Percentiles rank a stretch among this genome's conserved stretches.
Evolutionary conservation across 495 filamentous ascomycete species (phyloP).

Genomic region (Penicillium lividum): DNA sequence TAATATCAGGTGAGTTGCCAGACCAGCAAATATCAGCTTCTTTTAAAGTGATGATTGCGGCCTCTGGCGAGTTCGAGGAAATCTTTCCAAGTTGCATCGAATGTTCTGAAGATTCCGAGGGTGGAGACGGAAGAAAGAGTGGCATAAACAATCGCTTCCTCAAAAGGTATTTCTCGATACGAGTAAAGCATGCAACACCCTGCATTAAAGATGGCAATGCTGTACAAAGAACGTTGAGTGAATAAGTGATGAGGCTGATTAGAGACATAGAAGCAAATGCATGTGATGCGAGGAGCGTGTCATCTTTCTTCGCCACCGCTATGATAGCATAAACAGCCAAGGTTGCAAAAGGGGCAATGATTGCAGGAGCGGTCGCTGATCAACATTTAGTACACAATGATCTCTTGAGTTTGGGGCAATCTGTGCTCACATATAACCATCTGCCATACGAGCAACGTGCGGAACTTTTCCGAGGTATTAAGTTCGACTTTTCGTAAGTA

Average conservation of each 20-base stretch:
- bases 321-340: constrained; percentile 44
- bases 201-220: background rate
- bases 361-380: too few species aligned
- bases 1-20: background rate
- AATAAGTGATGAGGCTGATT: constrained; percentile 29
- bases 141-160: too few species aligned
- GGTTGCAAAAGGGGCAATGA: constrained; percentile 38
- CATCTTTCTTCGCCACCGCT: constrained; percentile 37
- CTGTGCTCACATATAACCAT: background rate
- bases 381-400: too few species aligned
- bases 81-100: too few species aligned
- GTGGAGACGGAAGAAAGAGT: background rate
- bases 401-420: too few species aligned
- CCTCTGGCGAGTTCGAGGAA: too few species aligned
- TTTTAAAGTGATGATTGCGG: background rate
- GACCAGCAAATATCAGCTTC: background rate
- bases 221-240: constrained; percentile 2
- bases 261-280: constrained; percentile 39
- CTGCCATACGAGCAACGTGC: background rate
- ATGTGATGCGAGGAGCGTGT: constrained; percentile 37
- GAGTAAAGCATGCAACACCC: background rate
- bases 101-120: too few species aligned
- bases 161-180: background rate
- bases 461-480: background rate
- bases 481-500: background rate